These are phyloP conservation scores for Metschnikowia lochheadii DNA, from an alignment of 805 yeast genomes.

Conservation along the genomic window DNA sequence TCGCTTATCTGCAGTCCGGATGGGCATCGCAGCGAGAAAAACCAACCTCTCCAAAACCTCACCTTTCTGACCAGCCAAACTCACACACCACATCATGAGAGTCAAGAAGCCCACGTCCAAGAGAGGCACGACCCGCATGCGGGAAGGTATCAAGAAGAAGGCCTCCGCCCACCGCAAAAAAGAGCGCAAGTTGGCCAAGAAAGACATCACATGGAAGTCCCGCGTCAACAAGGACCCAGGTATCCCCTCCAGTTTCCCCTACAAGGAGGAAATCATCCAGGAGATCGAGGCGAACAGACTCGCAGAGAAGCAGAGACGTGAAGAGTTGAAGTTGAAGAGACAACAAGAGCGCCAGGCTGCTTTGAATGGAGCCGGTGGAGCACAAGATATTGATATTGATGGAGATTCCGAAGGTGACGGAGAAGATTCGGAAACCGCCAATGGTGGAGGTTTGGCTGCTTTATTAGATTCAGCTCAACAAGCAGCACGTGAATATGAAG, in stretches of 20 bases:
- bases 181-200: conserved; percentile 75
- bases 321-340: conserved; percentile 45
- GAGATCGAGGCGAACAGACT: conserved; percentile 66
- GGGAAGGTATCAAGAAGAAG: conserved; percentile 95
- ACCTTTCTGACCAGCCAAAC: neutral
- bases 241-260: conserved; percentile 92
- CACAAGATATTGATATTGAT: conserved; percentile 37
- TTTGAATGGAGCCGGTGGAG: conserved; percentile 34
- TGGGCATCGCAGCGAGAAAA: conserved; percentile 14
- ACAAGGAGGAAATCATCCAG: conserved; percentile 74
- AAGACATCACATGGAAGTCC: conserved; percentile 91
- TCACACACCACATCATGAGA: conserved; percentile 30
- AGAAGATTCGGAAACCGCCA: conserved; percentile 35
- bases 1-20: conserved; percentile 2
- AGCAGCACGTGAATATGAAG: conserved; percentile 74
- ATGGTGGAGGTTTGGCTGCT: conserved; percentile 66
- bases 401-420: conserved; percentile 14
- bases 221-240: conserved; percentile 84
- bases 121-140: conserved; percentile 86
- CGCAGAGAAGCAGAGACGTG: conserved; percentile 52
- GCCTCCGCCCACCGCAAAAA: conserved; percentile 89
- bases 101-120: conserved; percentile 71
- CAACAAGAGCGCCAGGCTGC: conserved; percentile 45
- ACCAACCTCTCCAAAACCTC: neutral
- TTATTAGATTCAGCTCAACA: conserved; percentile 83